Evolutionary conservation across 345 rosid genomes (phyloP), one percentile per base, ranked within the genome.

Genomic region (Brassica napus): DNA sequence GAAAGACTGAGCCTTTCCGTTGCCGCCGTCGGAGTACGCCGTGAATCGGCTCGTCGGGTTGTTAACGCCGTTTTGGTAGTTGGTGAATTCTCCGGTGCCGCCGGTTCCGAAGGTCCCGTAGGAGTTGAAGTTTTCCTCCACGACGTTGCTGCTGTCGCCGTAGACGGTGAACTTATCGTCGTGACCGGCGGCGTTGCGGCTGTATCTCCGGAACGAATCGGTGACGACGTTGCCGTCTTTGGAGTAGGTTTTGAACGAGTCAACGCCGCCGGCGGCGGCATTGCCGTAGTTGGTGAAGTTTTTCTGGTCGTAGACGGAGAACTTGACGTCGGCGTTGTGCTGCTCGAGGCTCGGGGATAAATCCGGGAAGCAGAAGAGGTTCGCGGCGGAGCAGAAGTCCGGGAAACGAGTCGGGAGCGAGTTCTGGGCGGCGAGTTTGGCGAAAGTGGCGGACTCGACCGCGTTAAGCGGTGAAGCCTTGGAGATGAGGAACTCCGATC

Each of bases 281-380:
- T 83, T 77, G 54, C 94, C 94, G 84, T 94, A 94, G 78, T 85
- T 87, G 77, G 94, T 89, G 84, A 94, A 94, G 89, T 94, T 94
- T 37, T 72, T 81, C 83, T 87, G 75, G 14, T n/a, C 5, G 70
- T 94, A 94, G 4, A 26, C 23, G 7, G 87, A 85, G 23, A 94
- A 94, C 75, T 82, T 82, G 21, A 89, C 81, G 81, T 91, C 91
- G 21, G 47, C 44, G 64, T 44, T 73, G 73, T 87, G 88, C 14
- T 84, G 85, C 57, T 85, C 89, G 6, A 80, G 85, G 18, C 85
- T 85, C 2, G 84, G 72, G 0, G 77, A 26, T 28, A 90, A 82
- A 30, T 90, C 88, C 3, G 95, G 87, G 86, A 92, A 92, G 84
- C 98, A 94, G 77, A 94, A 88, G 64, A 92, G 97, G 9, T 85